Evolutionary conservation across 108 stramenopile species (phyloP).

Genomic region (Skeletonema grethae): DNA sequence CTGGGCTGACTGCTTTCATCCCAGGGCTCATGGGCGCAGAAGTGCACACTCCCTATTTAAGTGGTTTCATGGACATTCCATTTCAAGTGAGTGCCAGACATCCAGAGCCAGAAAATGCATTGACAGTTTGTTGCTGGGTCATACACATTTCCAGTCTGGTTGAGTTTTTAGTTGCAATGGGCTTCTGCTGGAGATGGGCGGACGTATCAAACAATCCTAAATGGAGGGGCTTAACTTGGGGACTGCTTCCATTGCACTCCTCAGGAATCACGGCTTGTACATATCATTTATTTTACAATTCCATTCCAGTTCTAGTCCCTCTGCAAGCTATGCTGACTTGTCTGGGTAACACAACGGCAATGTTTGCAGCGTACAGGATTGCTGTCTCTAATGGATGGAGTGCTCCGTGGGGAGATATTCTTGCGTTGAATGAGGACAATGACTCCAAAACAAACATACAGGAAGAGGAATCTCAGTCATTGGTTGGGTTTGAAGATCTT

Average conservation of each 20-base stretch:
- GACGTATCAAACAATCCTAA: slow-evolving; percentile 64
- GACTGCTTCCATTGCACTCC: slow-evolving; percentile 85
- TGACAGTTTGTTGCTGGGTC: slow-evolving; percentile 82
- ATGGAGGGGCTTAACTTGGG: slow-evolving; percentile 95
- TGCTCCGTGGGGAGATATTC: slow-evolving; percentile 30
- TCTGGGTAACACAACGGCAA: slow-evolving; percentile 81
- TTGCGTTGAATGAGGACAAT: not conserved
- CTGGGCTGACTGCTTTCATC: slow-evolving; percentile 60
- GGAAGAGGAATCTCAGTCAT: slow-evolving; percentile 47
- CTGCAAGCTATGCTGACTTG: slow-evolving; percentile 85
- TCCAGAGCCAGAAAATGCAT: slow-evolving; percentile 67
- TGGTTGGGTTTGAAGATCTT: slow-evolving; percentile 83
- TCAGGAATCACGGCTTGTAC: slow-evolving; percentile 93
- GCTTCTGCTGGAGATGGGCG: slow-evolving; percentile 83
- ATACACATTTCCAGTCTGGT: slow-evolving; percentile 88
- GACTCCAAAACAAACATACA: not conserved
- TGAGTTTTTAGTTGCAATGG: slow-evolving; percentile 92
- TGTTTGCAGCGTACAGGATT: slow-evolving; percentile 73
- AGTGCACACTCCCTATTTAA: slow-evolving; percentile 78
- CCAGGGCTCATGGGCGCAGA: slow-evolving; percentile 62
- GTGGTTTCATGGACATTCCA: slow-evolving; percentile 77
- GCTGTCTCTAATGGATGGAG: slow-evolving; percentile 79
- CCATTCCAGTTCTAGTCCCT: slow-evolving; percentile 80
- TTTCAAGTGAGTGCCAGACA: slow-evolving; percentile 32
- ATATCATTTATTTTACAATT: slow-evolving; percentile 93